Conservation (phyloP, 2,329 filamentous ascomycete species). For the Exophiala spinifera region DNA sequence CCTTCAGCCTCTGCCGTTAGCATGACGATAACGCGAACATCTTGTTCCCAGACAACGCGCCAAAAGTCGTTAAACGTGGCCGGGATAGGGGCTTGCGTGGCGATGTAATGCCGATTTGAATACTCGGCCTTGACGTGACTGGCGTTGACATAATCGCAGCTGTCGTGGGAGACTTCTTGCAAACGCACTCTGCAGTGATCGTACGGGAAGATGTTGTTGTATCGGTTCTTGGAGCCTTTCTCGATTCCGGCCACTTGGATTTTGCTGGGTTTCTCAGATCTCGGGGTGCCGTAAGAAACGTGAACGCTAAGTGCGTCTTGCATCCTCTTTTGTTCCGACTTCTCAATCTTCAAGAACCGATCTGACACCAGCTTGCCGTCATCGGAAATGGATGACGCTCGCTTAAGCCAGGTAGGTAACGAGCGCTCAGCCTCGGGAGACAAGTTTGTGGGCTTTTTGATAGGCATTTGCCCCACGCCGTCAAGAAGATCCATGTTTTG, state of each 20-base stretch:
- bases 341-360: constrained; percentile 79
- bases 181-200: constrained; percentile 87
- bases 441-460: constrained; percentile 57
- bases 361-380: constrained; percentile 78
- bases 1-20: constrained; percentile 91
- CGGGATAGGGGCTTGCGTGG: constrained; percentile 88
- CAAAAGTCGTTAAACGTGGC: constrained; percentile 96
- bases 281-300: constrained; percentile 54
- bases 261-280: constrained; percentile 38
- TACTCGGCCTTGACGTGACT: constrained; percentile 76
- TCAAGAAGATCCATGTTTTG: constrained; percentile 95
- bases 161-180: constrained; percentile 61
- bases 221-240: constrained; percentile 91
- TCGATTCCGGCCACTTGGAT: constrained; percentile 88
- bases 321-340: constrained; percentile 88
- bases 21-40: constrained; percentile 93
- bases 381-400: constrained; percentile 64
- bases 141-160: constrained; percentile 94
- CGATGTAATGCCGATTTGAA: constrained; percentile 91
- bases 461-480: constrained; percentile 76
- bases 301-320: constrained; percentile 68
- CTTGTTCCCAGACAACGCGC: constrained; percentile 96
- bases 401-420: constrained; percentile 74
- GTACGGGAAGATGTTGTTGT: constrained; percentile 96
- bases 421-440: constrained; percentile 46